Evolutionary conservation across 352 stramenopile genomes (phyloP).

Genomic region (Elongisporangium prolatum): DNA sequence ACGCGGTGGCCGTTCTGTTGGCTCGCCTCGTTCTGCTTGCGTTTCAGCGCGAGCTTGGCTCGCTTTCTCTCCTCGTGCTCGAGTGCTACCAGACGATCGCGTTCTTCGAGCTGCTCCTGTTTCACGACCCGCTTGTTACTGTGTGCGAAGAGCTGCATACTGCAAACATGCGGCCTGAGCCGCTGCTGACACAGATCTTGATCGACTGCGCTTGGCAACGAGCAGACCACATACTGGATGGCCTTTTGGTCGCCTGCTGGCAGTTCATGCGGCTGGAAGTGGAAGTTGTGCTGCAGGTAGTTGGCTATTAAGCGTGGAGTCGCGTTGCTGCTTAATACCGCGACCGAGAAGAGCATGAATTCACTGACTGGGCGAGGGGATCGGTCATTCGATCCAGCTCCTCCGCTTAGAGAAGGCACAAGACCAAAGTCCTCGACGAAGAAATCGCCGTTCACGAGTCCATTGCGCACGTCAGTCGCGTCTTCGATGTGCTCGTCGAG

Average conservation of each 20-base stretch:
- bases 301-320: slow-evolving; percentile 58
- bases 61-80: slow-evolving; percentile 54
- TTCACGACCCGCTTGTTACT: slow-evolving; percentile 34
- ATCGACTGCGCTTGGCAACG: slow-evolving; percentile 35
- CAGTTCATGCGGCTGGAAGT: slow-evolving; percentile 26
- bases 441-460: slow-evolving; percentile 60
- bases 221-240: slow-evolving; percentile 14
- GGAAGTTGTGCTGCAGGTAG: slow-evolving; percentile 75
- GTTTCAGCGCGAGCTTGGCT: slow-evolving; percentile 37
- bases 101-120: slow-evolving; percentile 42
- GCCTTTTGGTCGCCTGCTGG: slow-evolving; percentile 17
- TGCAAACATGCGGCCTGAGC: slow-evolving; percentile 48
- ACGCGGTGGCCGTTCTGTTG: slow-evolving; percentile 15
- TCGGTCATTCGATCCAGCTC: neutral
- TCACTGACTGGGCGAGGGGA: slow-evolving; percentile 9
- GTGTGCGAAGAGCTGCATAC: slow-evolving; percentile 44
- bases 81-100: slow-evolving; percentile 37
- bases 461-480: slow-evolving; percentile 59
- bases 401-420: slow-evolving; percentile 12
- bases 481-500: slow-evolving; percentile 53
- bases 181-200: slow-evolving; percentile 49
- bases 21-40: slow-evolving; percentile 25
- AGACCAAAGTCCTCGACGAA: slow-evolving; percentile 70
- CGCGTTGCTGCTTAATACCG: slow-evolving; percentile 45
- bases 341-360: slow-evolving; percentile 69